Evolutionary conservation across 2,329 filamentous ascomycete species (phyloP), one percentile per base, ranked within the genome.

Genomic region (Cladophialophora carrionii): DNA sequence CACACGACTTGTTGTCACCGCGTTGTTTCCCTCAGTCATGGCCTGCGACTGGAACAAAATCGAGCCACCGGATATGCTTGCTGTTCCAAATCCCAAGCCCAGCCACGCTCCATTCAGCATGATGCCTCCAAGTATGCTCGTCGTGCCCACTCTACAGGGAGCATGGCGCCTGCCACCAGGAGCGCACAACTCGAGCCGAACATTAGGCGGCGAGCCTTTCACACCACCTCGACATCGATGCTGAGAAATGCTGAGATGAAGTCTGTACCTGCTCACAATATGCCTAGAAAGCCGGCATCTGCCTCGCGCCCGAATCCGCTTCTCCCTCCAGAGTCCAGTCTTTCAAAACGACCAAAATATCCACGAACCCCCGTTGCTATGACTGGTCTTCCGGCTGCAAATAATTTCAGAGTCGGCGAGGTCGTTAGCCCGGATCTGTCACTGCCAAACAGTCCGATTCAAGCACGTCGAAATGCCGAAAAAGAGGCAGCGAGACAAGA

Each of bases 21-120:
- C 14, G 61, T 62, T 49, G 14, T 68, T 26, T 63, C 66, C 17
- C n/a, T 68, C 24, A 64, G 63, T 37, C 66, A 68, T 29, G 24
- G 52, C 14, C 26, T 66, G 57, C 66, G 57, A 34, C 32, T 54
- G 14, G 66, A 65, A 57, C 54, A 51, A 29, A 56, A 37, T 22
- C 17, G 55, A 58, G 8, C 31, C 6, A 8, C 52, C 32, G 26
- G 46, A 2, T 5, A 20, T 29, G 20, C 37, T 55, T 63, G 59
- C 32, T 68, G 52, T 49, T 31, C 49, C 9, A 4, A 7, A 4
- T 32, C 17, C 14, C 52, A 54, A 29, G 29, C n/a, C 4, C 29
- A 17, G 24, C 52, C 48, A 26, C 29, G 24, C 22, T 6, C 31
- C 26, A 10, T 8, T n/a, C 43, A 58, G 3, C 29, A 34, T 51